These are phyloP conservation scores for Boletus sp. DNA, from an alignment of 768 basidiomycete species.

Conservation along the genomic window DNA sequence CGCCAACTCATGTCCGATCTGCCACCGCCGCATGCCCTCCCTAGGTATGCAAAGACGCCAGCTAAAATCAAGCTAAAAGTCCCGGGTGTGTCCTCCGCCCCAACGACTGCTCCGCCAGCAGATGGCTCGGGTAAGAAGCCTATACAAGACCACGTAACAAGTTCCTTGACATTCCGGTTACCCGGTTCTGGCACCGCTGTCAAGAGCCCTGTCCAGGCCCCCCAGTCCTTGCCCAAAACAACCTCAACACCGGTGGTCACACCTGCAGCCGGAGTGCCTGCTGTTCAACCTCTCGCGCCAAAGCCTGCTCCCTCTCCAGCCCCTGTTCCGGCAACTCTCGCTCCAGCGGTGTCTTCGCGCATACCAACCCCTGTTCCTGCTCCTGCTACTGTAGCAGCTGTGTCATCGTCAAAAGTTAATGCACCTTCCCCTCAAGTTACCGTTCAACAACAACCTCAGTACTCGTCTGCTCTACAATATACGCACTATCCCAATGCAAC, in stretches of 20 bases:
- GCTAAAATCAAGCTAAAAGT: constrained; percentile 76
- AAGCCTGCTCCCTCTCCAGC: constrained; percentile 24
- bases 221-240: constrained; percentile 22
- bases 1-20: constrained; percentile 76
- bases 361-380: constrained; percentile 20
- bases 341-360: constrained; percentile 19
- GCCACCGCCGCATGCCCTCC: constrained; percentile 61
- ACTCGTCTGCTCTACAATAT: constrained; percentile 35
- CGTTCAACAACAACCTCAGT: constrained; percentile 33
- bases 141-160: constrained; percentile 15
- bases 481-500: constrained; percentile 57
- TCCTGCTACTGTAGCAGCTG: constrained; percentile 9
- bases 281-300: constrained; percentile 18
- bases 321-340: constrained; percentile 24
- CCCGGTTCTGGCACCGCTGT: constrained; percentile 16
- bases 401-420: constrained; percentile 16
- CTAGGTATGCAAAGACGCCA: constrained; percentile 56
- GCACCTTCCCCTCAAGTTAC: constrained; percentile 34
- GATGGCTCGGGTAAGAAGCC: constrained; percentile 16
- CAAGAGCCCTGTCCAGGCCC: constrained; percentile 24
- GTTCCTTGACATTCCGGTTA: constrained; percentile 25
- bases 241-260: constrained; percentile 8
- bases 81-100: constrained; percentile 37
- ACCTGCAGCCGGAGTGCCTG: constrained; percentile 16
- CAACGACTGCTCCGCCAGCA: constrained; percentile 10